These are phyloP conservation scores for Pulicaria dysenterica DNA, from an alignment of 129 eudicot genomes.

Conservation along the genomic window DNA sequence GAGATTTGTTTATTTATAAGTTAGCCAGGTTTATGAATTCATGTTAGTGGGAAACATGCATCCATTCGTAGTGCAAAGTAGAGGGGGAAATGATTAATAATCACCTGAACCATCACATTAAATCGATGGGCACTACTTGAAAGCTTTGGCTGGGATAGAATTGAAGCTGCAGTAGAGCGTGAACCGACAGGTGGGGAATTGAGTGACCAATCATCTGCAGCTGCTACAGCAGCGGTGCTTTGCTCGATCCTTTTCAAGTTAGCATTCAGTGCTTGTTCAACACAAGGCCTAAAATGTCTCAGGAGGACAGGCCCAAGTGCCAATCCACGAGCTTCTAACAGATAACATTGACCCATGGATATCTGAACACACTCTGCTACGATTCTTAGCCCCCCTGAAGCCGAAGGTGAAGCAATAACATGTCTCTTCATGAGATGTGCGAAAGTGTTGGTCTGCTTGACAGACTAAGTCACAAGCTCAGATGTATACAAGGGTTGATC, in stretches of 20 bases:
- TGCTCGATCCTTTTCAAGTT: constrained; percentile 77
- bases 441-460: constrained; percentile 59
- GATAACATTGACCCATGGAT: constrained; percentile 71
- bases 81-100: not conserved
- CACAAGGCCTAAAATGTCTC: constrained; percentile 67
- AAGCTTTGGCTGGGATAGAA: constrained; percentile 67
- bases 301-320: constrained; percentile 78
- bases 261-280: constrained; percentile 71
- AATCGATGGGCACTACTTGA: constrained; percentile 80
- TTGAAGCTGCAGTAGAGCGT: constrained; percentile 38
- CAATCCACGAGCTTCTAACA: constrained; percentile 88
- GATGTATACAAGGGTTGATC: constrained; percentile 83
- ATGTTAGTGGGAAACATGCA: not conserved
- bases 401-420: constrained; percentile 66
- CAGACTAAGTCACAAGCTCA: constrained; percentile 91
- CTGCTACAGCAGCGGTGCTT: constrained; percentile 81
- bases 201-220: constrained; percentile 89
- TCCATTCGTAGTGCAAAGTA: not conserved
- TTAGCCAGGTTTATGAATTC: not conserved
- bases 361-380: constrained; percentile 86
- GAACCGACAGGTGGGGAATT: constrained; percentile 52
- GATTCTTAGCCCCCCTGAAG: constrained; percentile 68
- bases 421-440: constrained; percentile 65
- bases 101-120: constrained; percentile 85
- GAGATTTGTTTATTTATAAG: too few relatives aligned